phyloP scores from a whole-genome alignment of 2,329 filamentous ascomycete species.

The Cercospora zeina region DNA sequence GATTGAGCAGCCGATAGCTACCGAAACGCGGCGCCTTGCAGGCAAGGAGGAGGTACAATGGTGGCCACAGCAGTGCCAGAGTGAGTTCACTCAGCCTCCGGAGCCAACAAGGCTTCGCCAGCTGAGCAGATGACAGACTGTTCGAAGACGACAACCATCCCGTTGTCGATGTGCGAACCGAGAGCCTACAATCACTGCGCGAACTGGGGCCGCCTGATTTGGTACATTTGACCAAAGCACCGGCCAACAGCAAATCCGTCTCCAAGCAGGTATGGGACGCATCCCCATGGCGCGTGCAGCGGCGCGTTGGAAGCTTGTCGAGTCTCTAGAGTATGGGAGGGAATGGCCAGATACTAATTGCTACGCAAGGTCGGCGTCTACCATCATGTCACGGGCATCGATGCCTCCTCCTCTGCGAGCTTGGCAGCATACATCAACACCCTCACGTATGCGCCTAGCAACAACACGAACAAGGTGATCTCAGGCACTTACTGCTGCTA shows the following conservation, averaged over 20 bases:
- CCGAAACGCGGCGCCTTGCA: neutral
- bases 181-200: constrained; percentile 78
- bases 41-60: constrained; percentile 26
- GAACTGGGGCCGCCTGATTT: constrained; percentile 95
- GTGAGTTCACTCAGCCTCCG: constrained; percentile 29
- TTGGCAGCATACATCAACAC: constrained; percentile 98
- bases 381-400: constrained; percentile 95
- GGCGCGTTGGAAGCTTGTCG: neutral
- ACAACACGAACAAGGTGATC: constrained; percentile 83
- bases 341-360: neutral
- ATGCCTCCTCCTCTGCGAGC: constrained; percentile 95
- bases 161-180: constrained; percentile 87
- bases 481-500: constrained; percentile 98
- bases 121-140: constrained; percentile 60
- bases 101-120: constrained; percentile 14
- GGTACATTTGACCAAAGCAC: constrained; percentile 86
- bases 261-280: constrained; percentile 54
- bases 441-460: constrained; percentile 82
- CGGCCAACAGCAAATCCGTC: constrained; percentile 54
- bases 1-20: neutral
- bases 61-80: constrained; percentile 39
- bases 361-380: constrained; percentile 76
- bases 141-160: constrained; percentile 92
- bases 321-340: neutral
- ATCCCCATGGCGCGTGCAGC: neutral